Percentiles rank a stretch among this genome's conserved stretches.
Evolutionary conservation across 805 yeast species (phyloP).

Genomic region (Kodamaea laetipori): DNA sequence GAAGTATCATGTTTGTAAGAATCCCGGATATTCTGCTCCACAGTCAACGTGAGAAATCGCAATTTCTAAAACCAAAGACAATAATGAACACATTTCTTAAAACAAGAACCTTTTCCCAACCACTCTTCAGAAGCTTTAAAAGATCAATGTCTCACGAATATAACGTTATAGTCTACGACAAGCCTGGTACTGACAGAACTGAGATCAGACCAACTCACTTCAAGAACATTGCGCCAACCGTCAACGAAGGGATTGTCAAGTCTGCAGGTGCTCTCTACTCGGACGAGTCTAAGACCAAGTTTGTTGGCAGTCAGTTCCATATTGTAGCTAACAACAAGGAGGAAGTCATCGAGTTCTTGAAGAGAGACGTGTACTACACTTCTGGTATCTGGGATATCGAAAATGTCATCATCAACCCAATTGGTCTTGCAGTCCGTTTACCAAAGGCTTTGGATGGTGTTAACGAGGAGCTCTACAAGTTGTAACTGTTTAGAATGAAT

Average conservation of each 20-base stretch:
- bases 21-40: no score
- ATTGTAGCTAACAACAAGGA: constrained; percentile 65
- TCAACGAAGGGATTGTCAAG: constrained; percentile 40
- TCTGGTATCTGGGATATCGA: constrained; percentile 78
- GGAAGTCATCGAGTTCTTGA: constrained; percentile 64
- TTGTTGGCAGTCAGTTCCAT: constrained; percentile 71
- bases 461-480: constrained; percentile 15
- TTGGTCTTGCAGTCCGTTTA: constrained; percentile 37
- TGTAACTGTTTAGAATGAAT: neutral
- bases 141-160: constrained; percentile 26
- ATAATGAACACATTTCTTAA: neutral
- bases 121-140: neutral
- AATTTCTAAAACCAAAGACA: neutral
- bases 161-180: constrained; percentile 68
- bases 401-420: constrained; percentile 59
- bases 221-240: constrained; percentile 44
- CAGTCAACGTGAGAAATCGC: neutral
- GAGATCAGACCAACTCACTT: constrained; percentile 55
- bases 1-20: no score
- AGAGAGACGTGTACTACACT: constrained; percentile 61
- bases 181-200: constrained; percentile 62
- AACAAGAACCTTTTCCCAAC: neutral
- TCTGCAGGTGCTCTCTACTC: constrained; percentile 47
- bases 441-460: constrained; percentile 40
- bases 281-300: constrained; percentile 47